Evolutionary conservation across 306 rosid species (phyloP).

Genomic region (Pachyrhizus erosus): DNA sequence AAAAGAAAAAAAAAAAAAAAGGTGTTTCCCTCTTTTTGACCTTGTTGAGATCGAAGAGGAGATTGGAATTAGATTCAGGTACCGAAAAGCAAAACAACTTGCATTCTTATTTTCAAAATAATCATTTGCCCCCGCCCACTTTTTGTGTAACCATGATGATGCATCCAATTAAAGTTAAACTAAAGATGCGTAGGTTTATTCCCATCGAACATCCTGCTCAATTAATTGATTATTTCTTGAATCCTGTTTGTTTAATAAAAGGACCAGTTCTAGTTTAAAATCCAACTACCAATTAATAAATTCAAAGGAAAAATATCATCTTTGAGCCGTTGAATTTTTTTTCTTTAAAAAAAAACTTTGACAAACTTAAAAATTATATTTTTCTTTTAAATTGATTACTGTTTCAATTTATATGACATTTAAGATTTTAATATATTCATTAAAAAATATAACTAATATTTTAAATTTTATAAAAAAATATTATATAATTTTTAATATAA

Average conservation of each 20-base stretch:
- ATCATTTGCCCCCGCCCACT: conserved; percentile 45
- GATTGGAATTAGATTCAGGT: conserved; percentile 55
- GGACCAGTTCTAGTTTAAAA: neutral
- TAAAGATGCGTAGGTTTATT: conserved; percentile 45
- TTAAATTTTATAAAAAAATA: too few relatives aligned
- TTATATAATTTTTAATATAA: too few relatives aligned
- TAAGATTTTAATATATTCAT: too few relatives aligned
- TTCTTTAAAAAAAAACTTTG: too few relatives aligned
- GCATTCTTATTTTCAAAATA: conserved; percentile 49
- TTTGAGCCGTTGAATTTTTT: too few relatives aligned
- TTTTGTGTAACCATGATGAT: conserved; percentile 43
- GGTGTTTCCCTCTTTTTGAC: conserved; percentile 40
- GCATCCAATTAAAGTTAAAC: conserved; percentile 47
- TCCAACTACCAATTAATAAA: conserved; percentile 5
- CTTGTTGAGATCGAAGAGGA: conserved; percentile 47
- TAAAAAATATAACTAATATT: too few relatives aligned
- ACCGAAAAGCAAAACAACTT: conserved; percentile 48
- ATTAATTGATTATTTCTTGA: conserved; percentile 28
- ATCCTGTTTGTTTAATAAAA: conserved; percentile 17
- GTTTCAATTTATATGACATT: too few relatives aligned
- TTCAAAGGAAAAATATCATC: too few relatives aligned
- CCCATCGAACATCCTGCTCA: conserved; percentile 40
- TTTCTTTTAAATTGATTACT: too few relatives aligned
- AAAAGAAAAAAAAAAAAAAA: conserved; percentile 6
- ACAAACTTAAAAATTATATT: too few relatives aligned